Evolutionary conservation across 306 rosid genomes (phyloP).

Genomic region (Sechiopsis laciniata): DNA sequence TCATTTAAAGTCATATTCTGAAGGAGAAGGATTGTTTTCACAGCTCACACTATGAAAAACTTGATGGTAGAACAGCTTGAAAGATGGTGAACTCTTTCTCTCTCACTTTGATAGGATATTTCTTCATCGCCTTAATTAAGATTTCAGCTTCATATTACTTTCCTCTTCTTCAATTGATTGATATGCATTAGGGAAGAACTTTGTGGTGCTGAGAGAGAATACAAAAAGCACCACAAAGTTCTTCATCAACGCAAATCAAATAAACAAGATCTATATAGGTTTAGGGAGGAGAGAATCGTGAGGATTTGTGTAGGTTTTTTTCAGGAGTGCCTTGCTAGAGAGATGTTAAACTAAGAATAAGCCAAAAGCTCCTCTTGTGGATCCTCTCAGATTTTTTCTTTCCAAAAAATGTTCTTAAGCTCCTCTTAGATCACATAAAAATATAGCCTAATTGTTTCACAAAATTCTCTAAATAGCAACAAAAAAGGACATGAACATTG

Average conservation of each 20-base stretch:
- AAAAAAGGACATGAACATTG: conserved; percentile 32
- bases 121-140: not conserved
- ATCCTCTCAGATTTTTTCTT: too few species aligned
- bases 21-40: not conserved
- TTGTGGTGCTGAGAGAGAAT: not conserved
- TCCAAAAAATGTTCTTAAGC: too few species aligned
- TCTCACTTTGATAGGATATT: not conserved
- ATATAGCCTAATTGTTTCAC: conserved; percentile 6
- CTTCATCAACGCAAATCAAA: not conserved
- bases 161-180: not conserved
- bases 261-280: not conserved
- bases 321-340: too few species aligned
- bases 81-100: not conserved
- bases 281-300: too few species aligned
- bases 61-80: not conserved
- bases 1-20: not conserved
- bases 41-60: not conserved
- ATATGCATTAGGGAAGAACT: not conserved
- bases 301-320: too few species aligned
- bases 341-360: too few species aligned
- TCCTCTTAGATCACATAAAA: too few species aligned
- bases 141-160: not conserved
- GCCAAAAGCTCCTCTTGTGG: too few species aligned
- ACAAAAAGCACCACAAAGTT: not conserved
- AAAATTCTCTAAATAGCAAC: conserved; percentile 8